These are phyloP conservation scores for Lasiodiplodia citricola DNA, from an alignment of 2,329 filamentous ascomycete species.

Conservation along the genomic window DNA sequence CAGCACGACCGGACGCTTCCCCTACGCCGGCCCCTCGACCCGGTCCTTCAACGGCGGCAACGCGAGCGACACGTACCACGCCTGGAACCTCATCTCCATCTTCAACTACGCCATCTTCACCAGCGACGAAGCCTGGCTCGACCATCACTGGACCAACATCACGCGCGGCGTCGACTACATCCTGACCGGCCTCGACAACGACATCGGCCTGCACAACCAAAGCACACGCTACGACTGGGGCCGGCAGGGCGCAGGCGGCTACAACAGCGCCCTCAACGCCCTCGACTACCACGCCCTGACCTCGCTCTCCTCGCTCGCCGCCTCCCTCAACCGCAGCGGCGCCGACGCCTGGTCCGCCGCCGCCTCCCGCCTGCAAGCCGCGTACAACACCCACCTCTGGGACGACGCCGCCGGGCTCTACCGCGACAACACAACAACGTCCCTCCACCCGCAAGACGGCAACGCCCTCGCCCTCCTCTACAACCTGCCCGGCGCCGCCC, in stretches of 20 bases:
- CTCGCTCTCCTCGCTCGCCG: slow-evolving; percentile 27
- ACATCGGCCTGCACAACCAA: slow-evolving; percentile 24
- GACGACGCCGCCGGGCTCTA: slow-evolving; percentile 39
- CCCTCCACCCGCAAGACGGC: slow-evolving; percentile 35
- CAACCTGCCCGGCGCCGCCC: slow-evolving; percentile 43
- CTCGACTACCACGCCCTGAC: slow-evolving; percentile 50
- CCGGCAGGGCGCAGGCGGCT: slow-evolving; percentile 49
- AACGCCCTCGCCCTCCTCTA: slow-evolving; percentile 35
- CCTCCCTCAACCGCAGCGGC: not conserved
- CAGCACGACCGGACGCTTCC: slow-evolving; percentile 35
- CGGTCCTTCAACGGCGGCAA: slow-evolving; percentile 42
- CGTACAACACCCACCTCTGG: slow-evolving; percentile 37
- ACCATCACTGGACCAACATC: slow-evolving; percentile 34
- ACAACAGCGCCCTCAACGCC: slow-evolving; percentile 27
- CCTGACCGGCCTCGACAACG: slow-evolving; percentile 30
- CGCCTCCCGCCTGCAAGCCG: slow-evolving; percentile 31
- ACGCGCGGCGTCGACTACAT: slow-evolving; percentile 30
- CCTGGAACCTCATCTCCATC: slow-evolving; percentile 63
- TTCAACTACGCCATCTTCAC: slow-evolving; percentile 65
- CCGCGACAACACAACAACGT: slow-evolving; percentile 43
- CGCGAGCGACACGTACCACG: slow-evolving; percentile 44
- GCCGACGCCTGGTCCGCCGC: slow-evolving; percentile 37
- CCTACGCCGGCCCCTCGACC: slow-evolving; percentile 44
- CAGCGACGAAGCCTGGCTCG: slow-evolving; percentile 52
- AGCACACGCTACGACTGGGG: slow-evolving; percentile 25